Base-by-base conservation (phyloP, 2,329 filamentous ascomycete genomes). In the Cladosporium sp. region DNA sequence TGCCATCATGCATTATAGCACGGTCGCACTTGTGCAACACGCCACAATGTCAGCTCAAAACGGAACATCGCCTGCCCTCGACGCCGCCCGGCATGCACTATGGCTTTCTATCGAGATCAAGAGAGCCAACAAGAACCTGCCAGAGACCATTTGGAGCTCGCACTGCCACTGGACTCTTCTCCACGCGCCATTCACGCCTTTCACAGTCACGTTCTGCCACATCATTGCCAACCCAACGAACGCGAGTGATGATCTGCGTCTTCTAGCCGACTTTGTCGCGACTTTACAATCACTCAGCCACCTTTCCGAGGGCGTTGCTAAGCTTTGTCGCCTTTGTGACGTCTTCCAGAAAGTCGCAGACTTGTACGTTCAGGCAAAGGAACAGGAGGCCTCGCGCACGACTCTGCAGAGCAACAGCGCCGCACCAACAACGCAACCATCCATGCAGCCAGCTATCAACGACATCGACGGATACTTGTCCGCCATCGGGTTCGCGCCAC, bases 151-250 rank as follows among this genome's bases (percentile, higher is more conserved):
- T 31, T 67, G 65, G 67, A 52, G 55, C 18, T 58, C 58, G 6
- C 66, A 67, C n/a, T 65, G 63, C 50, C 63, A 67, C n/a, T 67
- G 67, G 67, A 66, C 64, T 16, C 58, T 86, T 29, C 77, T 87
- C 26, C 79, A 86, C 67, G 82, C 83, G 2, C 86, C 85, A 0
- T 88, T 88, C 70, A 83, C 85, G 0, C 85, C 86, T 0, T 86
- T 87, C 70, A 86, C 86, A 64, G 83, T 87, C 29, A 77, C 88
- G 29, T 87, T 88, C 74, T 72, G 72, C 64, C 65, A 73, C 21
- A 67, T 77, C 57, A 68, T 69, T 31, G 68, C 69, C 2, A 58
- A 66, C 29, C 63, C 65, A 2, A 40, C 35, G 14, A 59, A 46
- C 18, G 55, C 68, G 12, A 26, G 52, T 21, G 57, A 63, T 3